Percentiles rank a stretch among this genome's conserved stretches.
Conservation (phyloP, 352 stramenopile genomes). For the Globisporangium viniferum region DNA sequence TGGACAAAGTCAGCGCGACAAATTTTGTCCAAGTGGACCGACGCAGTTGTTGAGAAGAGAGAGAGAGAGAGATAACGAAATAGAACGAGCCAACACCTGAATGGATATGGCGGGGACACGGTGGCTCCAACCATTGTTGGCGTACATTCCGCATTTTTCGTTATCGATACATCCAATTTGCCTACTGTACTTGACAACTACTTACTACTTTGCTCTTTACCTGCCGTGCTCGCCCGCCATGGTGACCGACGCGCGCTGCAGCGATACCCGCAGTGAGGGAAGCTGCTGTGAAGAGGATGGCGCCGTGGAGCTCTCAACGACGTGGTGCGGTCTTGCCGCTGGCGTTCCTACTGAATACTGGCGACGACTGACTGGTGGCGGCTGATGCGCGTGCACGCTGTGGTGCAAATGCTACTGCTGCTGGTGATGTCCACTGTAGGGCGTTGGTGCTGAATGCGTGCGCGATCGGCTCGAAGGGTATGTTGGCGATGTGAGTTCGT, state of each 20-base stretch:
- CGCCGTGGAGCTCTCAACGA: background rate
- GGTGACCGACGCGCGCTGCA: constrained; percentile 9
- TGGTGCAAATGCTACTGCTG: background rate
- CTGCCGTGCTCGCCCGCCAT: constrained; percentile 3
- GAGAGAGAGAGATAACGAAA: too few species aligned
- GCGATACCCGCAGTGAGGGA: background rate
- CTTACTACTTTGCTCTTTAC: background rate
- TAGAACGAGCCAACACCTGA: too few species aligned
- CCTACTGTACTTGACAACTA: too few species aligned
- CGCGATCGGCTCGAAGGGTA: background rate
- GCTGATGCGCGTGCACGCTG: background rate
- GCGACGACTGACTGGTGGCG: background rate
- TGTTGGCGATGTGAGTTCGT: background rate
- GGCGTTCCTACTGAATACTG: background rate
- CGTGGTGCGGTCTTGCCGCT: background rate
- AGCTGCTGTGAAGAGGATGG: background rate
- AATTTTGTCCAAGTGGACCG: too few species aligned
- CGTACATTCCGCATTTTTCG: too few species aligned
- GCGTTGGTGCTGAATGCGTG: background rate
- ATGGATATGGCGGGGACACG: too few species aligned
- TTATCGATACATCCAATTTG: too few species aligned
- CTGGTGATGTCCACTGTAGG: background rate
- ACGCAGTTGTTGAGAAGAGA: too few species aligned
- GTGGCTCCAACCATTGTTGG: too few species aligned
- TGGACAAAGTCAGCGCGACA: too few species aligned